Evolutionary conservation across 2,329 filamentous ascomycete species (phyloP).

Genomic region (Sarocladium kiliense): DNA sequence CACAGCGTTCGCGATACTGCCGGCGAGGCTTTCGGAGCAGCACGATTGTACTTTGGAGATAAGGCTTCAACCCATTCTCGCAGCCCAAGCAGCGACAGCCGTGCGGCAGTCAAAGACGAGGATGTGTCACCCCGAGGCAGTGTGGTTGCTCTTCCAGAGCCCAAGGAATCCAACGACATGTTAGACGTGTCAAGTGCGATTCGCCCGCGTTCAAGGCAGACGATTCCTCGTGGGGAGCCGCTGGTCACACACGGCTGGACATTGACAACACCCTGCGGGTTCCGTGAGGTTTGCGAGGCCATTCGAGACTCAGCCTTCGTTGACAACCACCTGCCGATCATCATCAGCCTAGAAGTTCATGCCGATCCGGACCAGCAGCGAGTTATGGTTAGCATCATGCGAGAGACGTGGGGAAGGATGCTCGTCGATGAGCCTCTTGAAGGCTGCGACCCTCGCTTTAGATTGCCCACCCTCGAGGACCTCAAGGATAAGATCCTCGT

Average conservation of each 20-base stretch:
- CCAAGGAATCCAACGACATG: conserved; percentile 28
- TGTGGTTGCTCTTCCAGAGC: conserved; percentile 19
- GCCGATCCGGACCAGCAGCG: conserved; percentile 77
- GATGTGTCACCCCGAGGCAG: conserved; percentile 27
- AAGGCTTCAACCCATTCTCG: conserved; percentile 28
- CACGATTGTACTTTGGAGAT: conserved; percentile 23
- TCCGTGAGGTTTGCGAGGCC: conserved; percentile 78
- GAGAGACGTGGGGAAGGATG: conserved; percentile 73
- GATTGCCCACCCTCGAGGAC: conserved; percentile 65
- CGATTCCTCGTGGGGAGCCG: conserved; percentile 55
- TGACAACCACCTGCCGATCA: conserved; percentile 71
- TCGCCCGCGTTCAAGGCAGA: conserved; percentile 16
- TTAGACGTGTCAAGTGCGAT: conserved; percentile 22
- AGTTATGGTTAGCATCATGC: conserved; percentile 91
- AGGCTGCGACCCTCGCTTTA: conserved; percentile 44
- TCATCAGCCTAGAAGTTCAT: conserved; percentile 91
- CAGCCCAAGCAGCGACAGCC: conserved; percentile 33
- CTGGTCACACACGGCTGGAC: conserved; percentile 81
- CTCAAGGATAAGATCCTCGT: conserved; percentile 76
- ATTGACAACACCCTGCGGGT: conserved; percentile 77
- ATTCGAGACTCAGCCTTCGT: conserved; percentile 76
- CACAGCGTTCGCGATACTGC: conserved; percentile 33
- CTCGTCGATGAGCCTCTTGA: conserved; percentile 58
- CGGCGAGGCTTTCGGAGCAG: conserved; percentile 23
- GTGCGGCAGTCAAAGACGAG: conserved; percentile 17